Evolutionary conservation across 768 basidiomycete species (phyloP).

Genomic region (Psilocybe tampanensis): DNA sequence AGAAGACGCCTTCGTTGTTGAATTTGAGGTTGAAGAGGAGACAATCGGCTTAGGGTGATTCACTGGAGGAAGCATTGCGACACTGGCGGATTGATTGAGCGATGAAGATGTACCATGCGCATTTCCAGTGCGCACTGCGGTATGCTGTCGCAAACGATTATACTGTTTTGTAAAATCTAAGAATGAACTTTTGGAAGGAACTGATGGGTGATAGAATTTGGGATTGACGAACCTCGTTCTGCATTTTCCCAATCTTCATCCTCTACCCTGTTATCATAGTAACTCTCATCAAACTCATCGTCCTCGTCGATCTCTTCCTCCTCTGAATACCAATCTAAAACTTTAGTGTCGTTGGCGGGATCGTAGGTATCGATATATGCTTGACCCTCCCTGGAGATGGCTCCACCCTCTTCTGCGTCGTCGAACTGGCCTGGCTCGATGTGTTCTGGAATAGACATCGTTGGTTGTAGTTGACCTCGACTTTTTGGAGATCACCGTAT

Average conservation of each 20-base stretch:
- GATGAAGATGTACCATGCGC: constrained; percentile 62
- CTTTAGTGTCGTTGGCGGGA: constrained; percentile 37
- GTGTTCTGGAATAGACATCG: constrained; percentile 28
- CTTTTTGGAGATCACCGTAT: background rate
- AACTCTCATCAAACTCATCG: constrained; percentile 48
- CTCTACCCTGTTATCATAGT: constrained; percentile 65
- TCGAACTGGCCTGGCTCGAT: constrained; percentile 62
- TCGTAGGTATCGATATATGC: constrained; percentile 47
- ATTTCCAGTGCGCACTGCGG: constrained; percentile 76
- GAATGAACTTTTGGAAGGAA: constrained; percentile 16
- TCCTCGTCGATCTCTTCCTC: constrained; percentile 36
- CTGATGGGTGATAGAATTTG: background rate
- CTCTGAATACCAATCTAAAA: constrained; percentile 23
- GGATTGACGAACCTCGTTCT: constrained; percentile 65
- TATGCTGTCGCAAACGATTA: constrained; percentile 91
- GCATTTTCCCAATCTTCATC: constrained; percentile 91
- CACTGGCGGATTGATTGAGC: constrained; percentile 46
- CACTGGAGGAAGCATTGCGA: constrained; percentile 69
- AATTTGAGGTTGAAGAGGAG: constrained; percentile 11
- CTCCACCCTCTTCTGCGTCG: constrained; percentile 46
- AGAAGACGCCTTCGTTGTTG: constrained; percentile 18
- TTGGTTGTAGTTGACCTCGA: background rate
- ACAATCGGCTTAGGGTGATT: constrained; percentile 58
- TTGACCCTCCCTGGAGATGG: constrained; percentile 28
- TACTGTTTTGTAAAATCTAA: constrained; percentile 98